Base-by-base conservation (phyloP, 306 rosid species). In the Gastrolobium villosum region DNA sequence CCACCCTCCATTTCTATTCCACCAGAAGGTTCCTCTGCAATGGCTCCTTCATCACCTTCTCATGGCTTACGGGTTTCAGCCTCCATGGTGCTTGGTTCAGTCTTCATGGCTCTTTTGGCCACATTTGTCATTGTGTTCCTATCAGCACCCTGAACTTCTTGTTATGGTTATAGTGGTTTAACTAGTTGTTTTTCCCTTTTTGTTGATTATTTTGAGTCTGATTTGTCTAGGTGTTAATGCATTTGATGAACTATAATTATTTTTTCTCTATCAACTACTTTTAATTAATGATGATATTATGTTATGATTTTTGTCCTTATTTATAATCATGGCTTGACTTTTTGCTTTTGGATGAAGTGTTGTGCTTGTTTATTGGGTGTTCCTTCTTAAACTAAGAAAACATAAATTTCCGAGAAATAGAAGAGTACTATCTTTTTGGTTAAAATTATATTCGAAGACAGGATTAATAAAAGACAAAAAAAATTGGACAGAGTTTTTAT, bases 11-110 rank as follows among this genome's bases (percentile, higher is more conserved):
- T 39, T 62, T 68, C 82, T 2, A 15, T 14, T 64, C 79, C 91
- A 1, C 84, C 96, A 0, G 75, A 57, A 34, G 50, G 57, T 36
- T 35, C 28, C 35, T 6, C 72, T 2, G 70, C 65, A 3, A 7
- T 6, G 52, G 70, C 84, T 35, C 85, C 87, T 39, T 57, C 88
- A 34, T 57, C 87, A 34, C 85, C 88, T 73, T 55, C 78, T 14
- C 75, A 26, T 15, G 65, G 61, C 57, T 75, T 79, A 5, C 85
- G 84, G 6, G 45, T 45, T 65, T 32, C 56, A 35, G 14, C 69
- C 35, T 72, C 87, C 13, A 68, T 75, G 5, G 10, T 77, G 26
- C 26, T 64, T 26, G 5, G 45, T 54, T 82, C 87, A 9, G 72
- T 81, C 59, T 30, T 44, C 7, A 3, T 79, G 72, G 50, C 74